Evolutionary conservation across 805 yeast genomes (phyloP).

Genomic region (Wickerhamomyces ciferrii): DNA sequence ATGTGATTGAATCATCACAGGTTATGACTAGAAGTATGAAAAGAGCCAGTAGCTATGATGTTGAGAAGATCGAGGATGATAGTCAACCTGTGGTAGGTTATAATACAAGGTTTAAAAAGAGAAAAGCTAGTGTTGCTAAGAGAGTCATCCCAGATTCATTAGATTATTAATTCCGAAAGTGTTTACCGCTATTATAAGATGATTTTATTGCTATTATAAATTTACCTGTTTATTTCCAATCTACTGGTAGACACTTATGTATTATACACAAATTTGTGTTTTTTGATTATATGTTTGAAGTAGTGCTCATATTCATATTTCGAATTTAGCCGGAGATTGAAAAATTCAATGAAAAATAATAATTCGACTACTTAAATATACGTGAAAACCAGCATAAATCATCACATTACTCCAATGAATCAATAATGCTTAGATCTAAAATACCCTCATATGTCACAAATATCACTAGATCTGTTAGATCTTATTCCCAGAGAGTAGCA

Average conservation of each 20-base stretch:
- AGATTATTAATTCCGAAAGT: too few relatives aligned
- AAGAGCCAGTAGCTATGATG: background rate
- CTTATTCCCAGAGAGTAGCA: constrained; percentile 11
- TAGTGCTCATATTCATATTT: background rate
- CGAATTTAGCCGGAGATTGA: background rate
- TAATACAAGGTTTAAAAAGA: constrained; percentile 1
- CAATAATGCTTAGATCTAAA: background rate
- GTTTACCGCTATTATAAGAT: too few relatives aligned
- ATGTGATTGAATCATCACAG: background rate
- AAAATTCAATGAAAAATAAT: background rate
- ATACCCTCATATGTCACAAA: background rate
- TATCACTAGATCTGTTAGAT: background rate
- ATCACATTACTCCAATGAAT: background rate
- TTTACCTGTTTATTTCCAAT: too few relatives aligned
- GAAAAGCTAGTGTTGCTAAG: background rate
- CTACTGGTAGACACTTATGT: too few relatives aligned
- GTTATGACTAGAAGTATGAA: background rate
- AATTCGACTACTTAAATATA: background rate
- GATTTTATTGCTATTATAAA: too few relatives aligned
- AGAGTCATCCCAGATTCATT: background rate
- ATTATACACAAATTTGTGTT: too few relatives aligned
- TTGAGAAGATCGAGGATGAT: background rate
- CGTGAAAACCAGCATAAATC: too few relatives aligned
- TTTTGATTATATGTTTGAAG: too few relatives aligned
- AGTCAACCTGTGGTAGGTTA: constrained; percentile 1